Evolutionary conservation across 257 asterid genomes (phyloP), one percentile per base, ranked within the genome.

Genomic region (Linderniella brevidens): DNA sequence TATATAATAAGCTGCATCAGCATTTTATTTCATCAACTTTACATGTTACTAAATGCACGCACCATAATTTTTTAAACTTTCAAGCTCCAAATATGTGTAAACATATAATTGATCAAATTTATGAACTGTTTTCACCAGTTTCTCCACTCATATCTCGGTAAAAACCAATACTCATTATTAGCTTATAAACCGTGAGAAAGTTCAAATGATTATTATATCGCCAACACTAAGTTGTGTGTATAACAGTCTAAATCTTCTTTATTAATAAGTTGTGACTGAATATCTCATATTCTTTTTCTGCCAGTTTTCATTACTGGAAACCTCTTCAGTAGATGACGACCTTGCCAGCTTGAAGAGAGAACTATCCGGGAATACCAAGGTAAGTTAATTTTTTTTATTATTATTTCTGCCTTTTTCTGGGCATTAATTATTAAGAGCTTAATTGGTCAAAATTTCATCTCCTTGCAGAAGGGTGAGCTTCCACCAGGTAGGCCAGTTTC

Each of bases 261-360:
- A 11, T 39, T 11, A 39, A 39, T 13, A 39, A 2, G 15, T 39
- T 39, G 13, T 13, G 43, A 39, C 4, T 47, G 13, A 47, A 47
- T 20, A 5, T 11, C n/a, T 44, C 12, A 41, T 16, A 50, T 43
- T 52, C 17, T 48, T 37, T 0, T 53, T 60, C n/a, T 36, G 63
- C 50, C 80, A 90, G 98, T 90, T 90, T 77, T 92, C 92, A 1
- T 32, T 85, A 60, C 82, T 90, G 35, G 98, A 90, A 77, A 69
- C 75, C 50, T 67, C 92, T 51, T 84, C 96, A 10, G 98, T 90
- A 51, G 98, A 90, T 60, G 95, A 85, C 53, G 98, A 90, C 60
- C 87, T 90, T 19, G 83, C 83, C 13, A 54, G 49, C 50, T 59
- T 90, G 70, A 90, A 79, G 75, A 81, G 66, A 60, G 92, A 85